A percentile compares a stretch with the other conserved stretches of the same genome.
Conservation (phyloP, 805 yeast genomes). For the Ogataea zsoltii region DNA sequence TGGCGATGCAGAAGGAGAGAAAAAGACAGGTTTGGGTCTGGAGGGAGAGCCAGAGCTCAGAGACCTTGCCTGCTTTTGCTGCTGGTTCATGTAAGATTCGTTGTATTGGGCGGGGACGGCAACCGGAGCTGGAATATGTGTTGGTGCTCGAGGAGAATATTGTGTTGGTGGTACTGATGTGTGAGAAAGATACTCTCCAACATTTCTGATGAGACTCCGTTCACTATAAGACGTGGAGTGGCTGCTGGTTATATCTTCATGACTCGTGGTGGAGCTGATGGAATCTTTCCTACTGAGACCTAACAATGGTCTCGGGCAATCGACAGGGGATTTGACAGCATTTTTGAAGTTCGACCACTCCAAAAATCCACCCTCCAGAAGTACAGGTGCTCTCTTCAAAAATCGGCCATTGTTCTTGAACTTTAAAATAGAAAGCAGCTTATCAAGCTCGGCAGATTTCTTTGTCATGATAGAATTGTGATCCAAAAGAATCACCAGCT, state of each 20-base stretch:
- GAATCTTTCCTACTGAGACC: conserved; percentile 17
- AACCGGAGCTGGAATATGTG: not conserved
- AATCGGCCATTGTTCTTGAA: conserved; percentile 38
- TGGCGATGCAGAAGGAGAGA: conserved; percentile 18
- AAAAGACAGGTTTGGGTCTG: conserved; percentile 24
- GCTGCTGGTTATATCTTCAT: conserved; percentile 15
- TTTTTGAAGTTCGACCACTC: conserved; percentile 51
- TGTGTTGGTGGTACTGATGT: conserved; percentile 17
- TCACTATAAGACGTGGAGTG: conserved; percentile 18
- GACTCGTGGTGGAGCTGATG: conserved; percentile 11
- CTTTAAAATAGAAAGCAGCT: conserved; percentile 40
- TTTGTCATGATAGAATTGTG: conserved; percentile 31
- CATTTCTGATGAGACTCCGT: conserved; percentile 20
- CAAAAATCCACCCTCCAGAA: conserved; percentile 59
- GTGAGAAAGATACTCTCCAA: conserved; percentile 23
- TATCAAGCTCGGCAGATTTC: conserved; percentile 26
- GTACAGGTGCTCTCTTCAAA: conserved; percentile 42
- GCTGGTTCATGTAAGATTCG: conserved; percentile 3
- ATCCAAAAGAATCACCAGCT: conserved; percentile 68
- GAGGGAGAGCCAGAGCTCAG: conserved; percentile 15
- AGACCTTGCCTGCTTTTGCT: not conserved
- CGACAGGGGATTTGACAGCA: conserved; percentile 22
- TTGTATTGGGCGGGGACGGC: conserved; percentile 6
- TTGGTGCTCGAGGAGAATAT: conserved; percentile 4
- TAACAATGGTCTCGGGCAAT: conserved; percentile 21